Evolutionary conservation across 495 filamentous ascomycete species (phyloP), one percentile per base, ranked within the genome.

Genomic region (Trichoderma asperelloides): DNA sequence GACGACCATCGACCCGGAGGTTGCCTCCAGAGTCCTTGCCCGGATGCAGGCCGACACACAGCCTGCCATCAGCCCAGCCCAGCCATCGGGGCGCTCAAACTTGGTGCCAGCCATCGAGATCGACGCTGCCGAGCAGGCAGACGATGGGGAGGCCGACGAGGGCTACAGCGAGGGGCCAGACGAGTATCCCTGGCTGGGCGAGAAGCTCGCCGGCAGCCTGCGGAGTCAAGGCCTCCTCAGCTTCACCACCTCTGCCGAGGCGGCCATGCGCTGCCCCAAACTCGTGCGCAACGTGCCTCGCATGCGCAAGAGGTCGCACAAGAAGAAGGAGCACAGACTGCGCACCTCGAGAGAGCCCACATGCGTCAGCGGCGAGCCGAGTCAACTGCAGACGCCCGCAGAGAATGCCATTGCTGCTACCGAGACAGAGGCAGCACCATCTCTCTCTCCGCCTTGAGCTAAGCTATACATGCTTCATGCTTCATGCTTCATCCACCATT

Each of bases 251-350:
- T 60, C 55, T 33, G 55, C 55, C 55, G 75, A 77, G 65, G 72
- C 75, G 15, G 75, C 71, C 30, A 60, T 69, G 43, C 65, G 67
- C 40, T 74, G 75, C 60, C 71, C 71, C 47, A 73, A 77, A 41
- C 73, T 77, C 69, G 74, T 68, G 60, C 71, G 70, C 67, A 74
- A 65, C 41, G 68, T 71, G 43, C 75, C 75, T 60, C 71, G 75
- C 51, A 74, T 77, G 75, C 72, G 75, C 8, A 71, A 70, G 63
- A 71, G 75, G 63, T 55, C 16, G 23, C 25, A 51, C 2, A 47
- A 65, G 43, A 66, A 66, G 64, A 65, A 43, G 40, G 40, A 65
- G 25, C 55, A 30, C 55, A 60, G 55, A 30, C 55, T 60, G 25
- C 55, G 55, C 4, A 30, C 55, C 2, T 28, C 55, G 11, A 28